These are phyloP conservation scores for Ramalina intermedia DNA, from an alignment of 495 filamentous ascomycete species.

Conservation along the genomic window DNA sequence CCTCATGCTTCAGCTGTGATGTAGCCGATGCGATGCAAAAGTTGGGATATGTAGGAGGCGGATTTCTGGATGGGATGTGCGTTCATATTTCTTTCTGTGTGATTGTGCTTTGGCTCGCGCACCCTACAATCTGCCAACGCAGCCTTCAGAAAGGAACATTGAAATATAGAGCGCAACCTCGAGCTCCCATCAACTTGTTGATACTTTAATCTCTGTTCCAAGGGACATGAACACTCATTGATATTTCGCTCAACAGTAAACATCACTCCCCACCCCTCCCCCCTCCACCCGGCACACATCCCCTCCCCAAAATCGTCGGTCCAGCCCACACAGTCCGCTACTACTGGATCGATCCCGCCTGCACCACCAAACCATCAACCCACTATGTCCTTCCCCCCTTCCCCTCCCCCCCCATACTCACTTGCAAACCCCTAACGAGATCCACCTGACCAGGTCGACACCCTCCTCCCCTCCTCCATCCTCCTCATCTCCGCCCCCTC, in stretches of 20 bases:
- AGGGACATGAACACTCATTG: constrained; percentile 26
- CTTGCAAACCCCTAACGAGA: not conserved
- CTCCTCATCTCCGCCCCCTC: constrained; percentile 40
- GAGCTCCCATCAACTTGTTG: too few relatives aligned
- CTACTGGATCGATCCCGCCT: constrained; percentile 27
- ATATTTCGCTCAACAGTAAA: too few relatives aligned
- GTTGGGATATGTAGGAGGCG: constrained; percentile 35
- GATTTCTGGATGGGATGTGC: constrained; percentile 38
- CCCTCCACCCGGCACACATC: too few relatives aligned
- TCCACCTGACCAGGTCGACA: constrained; percentile 30
- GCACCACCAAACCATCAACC: constrained; percentile 24
- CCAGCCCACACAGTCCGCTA: constrained; percentile 45
- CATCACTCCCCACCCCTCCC: too few relatives aligned
- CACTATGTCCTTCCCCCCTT: constrained; percentile 28
- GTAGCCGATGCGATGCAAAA: constrained; percentile 31
- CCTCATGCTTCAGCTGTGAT: constrained; percentile 4
- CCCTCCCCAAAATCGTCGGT: constrained; percentile 37
- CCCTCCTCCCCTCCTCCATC: constrained; percentile 34
- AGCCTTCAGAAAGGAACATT: not conserved
- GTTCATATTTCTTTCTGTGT: not conserved
- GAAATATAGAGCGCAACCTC: too few relatives aligned
- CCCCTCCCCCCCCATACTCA: not conserved
- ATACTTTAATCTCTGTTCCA: constrained; percentile 36
- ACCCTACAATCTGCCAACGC: not conserved
- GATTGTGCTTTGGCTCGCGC: not conserved